phyloP scores from a whole-genome alignment of 1,284 basidiomycete genomes.

The Ustilago esculenta region DNA sequence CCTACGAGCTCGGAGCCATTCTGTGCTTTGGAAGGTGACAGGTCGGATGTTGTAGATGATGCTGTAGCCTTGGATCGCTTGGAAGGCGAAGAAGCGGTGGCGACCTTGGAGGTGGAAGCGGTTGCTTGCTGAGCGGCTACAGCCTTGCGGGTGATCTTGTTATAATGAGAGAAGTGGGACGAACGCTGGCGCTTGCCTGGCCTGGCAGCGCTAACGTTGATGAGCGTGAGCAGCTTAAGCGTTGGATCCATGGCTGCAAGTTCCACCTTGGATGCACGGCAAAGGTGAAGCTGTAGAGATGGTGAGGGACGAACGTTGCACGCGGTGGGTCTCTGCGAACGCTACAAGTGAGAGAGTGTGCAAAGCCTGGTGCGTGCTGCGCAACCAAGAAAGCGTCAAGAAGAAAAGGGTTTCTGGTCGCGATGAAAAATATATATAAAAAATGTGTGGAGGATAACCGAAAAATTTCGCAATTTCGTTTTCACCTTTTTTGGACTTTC shows the following conservation, averaged over 20 bases:
- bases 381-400: not conserved
- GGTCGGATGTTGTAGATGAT: not conserved
- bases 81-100: slow-evolving; percentile 21
- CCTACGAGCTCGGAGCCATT: slow-evolving; percentile 17
- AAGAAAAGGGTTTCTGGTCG: not conserved
- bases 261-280: too few relatives aligned
- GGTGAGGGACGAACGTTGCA: too few relatives aligned
- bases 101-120: slow-evolving; percentile 25
- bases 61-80: slow-evolving; percentile 14
- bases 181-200: slow-evolving; percentile 69
- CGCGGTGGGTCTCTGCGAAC: too few relatives aligned
- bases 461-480: slow-evolving; percentile 16
- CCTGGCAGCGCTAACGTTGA: slow-evolving; percentile 85
- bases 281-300: too few relatives aligned
- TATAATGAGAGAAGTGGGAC: slow-evolving; percentile 40
- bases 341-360: too few relatives aligned
- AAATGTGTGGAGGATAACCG: slow-evolving; percentile 12
- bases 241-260: slow-evolving; percentile 46
- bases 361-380: too few relatives aligned
- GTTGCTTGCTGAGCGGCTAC: slow-evolving; percentile 38
- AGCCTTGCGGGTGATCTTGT: slow-evolving; percentile 33
- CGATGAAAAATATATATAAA: slow-evolving; percentile 1
- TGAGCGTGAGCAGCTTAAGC: slow-evolving; percentile 80
- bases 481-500: slow-evolving; percentile 3
- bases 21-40: slow-evolving; percentile 4